These are phyloP conservation scores for Candida sakaeoensis DNA, from an alignment of 805 yeast genomes.

Conservation along the genomic window DNA sequence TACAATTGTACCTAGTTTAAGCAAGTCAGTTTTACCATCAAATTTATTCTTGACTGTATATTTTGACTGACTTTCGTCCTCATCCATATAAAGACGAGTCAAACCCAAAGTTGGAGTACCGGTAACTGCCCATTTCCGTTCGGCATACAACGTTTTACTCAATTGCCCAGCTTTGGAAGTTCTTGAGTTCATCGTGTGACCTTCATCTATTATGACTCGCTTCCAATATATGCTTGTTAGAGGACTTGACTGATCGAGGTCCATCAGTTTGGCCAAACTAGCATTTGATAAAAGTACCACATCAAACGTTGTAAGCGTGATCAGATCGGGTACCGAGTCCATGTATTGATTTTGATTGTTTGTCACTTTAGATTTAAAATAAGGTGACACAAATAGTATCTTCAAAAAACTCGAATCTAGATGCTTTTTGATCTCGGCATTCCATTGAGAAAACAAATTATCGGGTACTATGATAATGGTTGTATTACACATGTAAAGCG, in stretches of 20 bases:
- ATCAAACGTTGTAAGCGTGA: slow-evolving; percentile 43
- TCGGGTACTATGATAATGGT: slow-evolving; percentile 66
- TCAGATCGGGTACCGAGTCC: slow-evolving; percentile 22
- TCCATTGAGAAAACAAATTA: slow-evolving; percentile 66
- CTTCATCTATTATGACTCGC: slow-evolving; percentile 70
- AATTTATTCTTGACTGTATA: slow-evolving; percentile 50
- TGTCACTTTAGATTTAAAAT: slow-evolving; percentile 22
- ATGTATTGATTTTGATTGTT: slow-evolving; percentile 15
- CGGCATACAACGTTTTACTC: slow-evolving; percentile 49
- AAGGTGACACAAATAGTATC: slow-evolving; percentile 27
- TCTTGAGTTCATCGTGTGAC: slow-evolving; percentile 59
- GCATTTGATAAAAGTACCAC: slow-evolving; percentile 46
- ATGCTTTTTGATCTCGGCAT: slow-evolving; percentile 54
- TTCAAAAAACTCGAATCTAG: slow-evolving; percentile 35
- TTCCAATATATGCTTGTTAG: slow-evolving; percentile 57
- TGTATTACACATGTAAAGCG: slow-evolving; percentile 44
- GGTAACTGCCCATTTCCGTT: slow-evolving; percentile 69
- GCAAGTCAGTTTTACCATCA: slow-evolving; percentile 50
- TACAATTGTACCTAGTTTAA: slow-evolving; percentile 50
- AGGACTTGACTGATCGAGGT: slow-evolving; percentile 21
- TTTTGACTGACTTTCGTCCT: slow-evolving; percentile 23
- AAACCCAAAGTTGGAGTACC: slow-evolving; percentile 77
- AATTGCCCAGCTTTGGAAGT: slow-evolving; percentile 46
- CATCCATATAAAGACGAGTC: slow-evolving; percentile 52
- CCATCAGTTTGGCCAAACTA: slow-evolving; percentile 1